Base-by-base conservation (phyloP, 2,329 filamentous ascomycete genomes). In the Penicillium sp. region DNA sequence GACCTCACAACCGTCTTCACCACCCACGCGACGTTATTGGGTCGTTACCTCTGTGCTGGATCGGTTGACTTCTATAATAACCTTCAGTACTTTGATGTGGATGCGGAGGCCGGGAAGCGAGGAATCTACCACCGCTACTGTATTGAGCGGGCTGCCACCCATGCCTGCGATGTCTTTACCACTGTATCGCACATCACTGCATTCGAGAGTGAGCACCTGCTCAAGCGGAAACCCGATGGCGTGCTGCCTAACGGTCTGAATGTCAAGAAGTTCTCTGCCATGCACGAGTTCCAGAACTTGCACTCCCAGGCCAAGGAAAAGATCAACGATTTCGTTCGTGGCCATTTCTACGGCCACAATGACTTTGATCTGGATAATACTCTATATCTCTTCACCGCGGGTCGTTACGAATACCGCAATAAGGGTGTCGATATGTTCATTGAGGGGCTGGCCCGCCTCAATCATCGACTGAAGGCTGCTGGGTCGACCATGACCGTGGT, bases 351-450 rank as follows among this genome's bases (percentile, higher is more conserved):
- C 72, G 94, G 94, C 12, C 93, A 97, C 78, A 95, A 96, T 74
- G 93, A 99, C 73, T 97, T 97, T 66, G 91, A 97, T 61, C 87
- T 92, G 15, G 93, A 97, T 60, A 96, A 97, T 77, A 99, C 94
- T 0, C 84, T 99, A 37, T 99, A 97, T 78, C 89, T 97, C 78
- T 99, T 99, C 81, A 99, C 93, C 4, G 90, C 94, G 7, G 94
- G 94, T 59, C 89, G 94, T 62, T 99, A 99, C 72, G 94, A 99
- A 77, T 99, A 93, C 83, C 84, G 94, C 64, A 99, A 99, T 73
- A 99, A 99, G 79, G 94, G 94, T 71, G 93, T 97, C 10, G 94
- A 99, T 77, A 97, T 99, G 94, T 99, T 97, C 77, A 96, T 99
- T 67, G 94, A 99, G 78, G 94, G 93, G 4, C 81, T 99, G 62